A percentile compares a stretch with the other conserved stretches of the same genome.
These are phyloP conservation scores for Bothriochloa decipiens DNA, from an alignment of 176 grass and related monocot species.

Conservation along the genomic window DNA sequence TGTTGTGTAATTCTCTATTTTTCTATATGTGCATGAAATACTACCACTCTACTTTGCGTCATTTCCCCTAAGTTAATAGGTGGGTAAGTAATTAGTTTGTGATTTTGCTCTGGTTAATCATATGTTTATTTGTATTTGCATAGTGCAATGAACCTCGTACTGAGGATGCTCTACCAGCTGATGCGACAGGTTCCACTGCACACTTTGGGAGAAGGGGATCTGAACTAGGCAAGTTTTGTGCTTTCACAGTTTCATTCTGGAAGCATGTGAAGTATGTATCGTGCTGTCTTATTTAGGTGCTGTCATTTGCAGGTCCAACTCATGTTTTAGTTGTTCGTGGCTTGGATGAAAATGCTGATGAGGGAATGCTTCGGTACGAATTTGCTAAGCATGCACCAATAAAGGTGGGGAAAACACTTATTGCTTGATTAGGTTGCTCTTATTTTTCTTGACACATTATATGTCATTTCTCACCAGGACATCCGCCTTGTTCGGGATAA, in stretches of 20 bases:
- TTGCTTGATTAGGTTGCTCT: slow-evolving; percentile 11
- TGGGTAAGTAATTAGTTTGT: slow-evolving; percentile 4
- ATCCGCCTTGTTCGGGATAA: slow-evolving; percentile 95
- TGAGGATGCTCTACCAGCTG: slow-evolving; percentile 85
- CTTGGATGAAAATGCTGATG: slow-evolving; percentile 95
- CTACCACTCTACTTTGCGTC: background rate
- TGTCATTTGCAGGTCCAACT: slow-evolving; percentile 74
- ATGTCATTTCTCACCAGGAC: slow-evolving; percentile 63
- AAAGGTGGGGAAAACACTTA: slow-evolving; percentile 59
- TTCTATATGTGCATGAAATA: background rate
- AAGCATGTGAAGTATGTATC: slow-evolving; percentile 36
- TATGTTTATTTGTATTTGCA: slow-evolving; percentile 39
- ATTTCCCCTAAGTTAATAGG: background rate
- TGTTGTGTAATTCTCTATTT: background rate
- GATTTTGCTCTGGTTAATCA: slow-evolving; percentile 31
- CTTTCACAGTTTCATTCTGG: slow-evolving; percentile 1
- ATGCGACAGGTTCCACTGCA: slow-evolving; percentile 56
- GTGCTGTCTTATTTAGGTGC: slow-evolving; percentile 32
- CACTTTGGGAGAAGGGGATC: slow-evolving; percentile 73
- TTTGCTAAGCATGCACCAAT: slow-evolving; percentile 96
- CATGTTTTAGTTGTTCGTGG: slow-evolving; percentile 99
- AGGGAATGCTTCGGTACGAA: slow-evolving; percentile 98
- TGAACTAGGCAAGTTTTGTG: slow-evolving; percentile 70
- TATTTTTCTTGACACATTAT: slow-evolving; percentile 4
- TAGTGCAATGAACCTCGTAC: slow-evolving; percentile 94